A percentile compares a stretch with the other conserved stretches of the same genome.
Evolutionary conservation across 345 rosid genomes (phyloP).

Genomic region (Mallotus nudiflorus): DNA sequence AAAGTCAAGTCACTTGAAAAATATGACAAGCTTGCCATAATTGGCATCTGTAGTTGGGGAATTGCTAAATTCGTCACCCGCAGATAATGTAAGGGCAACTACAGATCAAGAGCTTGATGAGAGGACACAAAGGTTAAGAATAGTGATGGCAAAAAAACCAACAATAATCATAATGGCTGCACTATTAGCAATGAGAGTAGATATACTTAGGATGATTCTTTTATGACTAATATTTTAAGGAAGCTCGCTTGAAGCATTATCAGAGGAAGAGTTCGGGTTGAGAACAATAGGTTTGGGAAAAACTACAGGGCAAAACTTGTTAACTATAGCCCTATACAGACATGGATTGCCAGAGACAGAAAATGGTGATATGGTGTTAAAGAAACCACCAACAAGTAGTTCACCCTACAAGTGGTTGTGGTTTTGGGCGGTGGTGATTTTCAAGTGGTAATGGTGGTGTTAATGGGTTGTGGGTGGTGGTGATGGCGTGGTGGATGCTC

Average conservation of each 20-base stretch:
- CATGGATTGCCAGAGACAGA: constrained; percentile 74
- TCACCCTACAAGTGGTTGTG: constrained; percentile 80
- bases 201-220: constrained; percentile 84
- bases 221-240: constrained; percentile 52
- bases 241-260: constrained; percentile 28
- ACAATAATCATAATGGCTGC: constrained; percentile 90
- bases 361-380: constrained; percentile 69
- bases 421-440: too few species aligned
- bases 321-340: constrained; percentile 82
- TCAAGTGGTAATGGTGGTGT: too few species aligned
- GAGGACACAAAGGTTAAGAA: constrained; percentile 78
- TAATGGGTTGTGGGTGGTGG: too few species aligned
- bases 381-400: constrained; percentile 80
- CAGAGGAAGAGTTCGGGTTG: constrained; percentile 72
- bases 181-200: constrained; percentile 90
- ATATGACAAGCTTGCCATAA: constrained; percentile 99
- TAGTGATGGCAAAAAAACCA: constrained; percentile 89
- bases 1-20: constrained; percentile 93
- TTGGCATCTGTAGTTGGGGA: constrained; percentile 88
- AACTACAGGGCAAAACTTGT: constrained; percentile 78
- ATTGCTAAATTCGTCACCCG: constrained; percentile 73
- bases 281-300: constrained; percentile 93
- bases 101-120: constrained; percentile 64
- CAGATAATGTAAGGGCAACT: constrained; percentile 66
- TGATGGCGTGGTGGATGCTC: too few species aligned